Evolutionary conservation across 176 grass and related monocot genomes (phyloP).

Genomic region (Aechmea fasciata): DNA sequence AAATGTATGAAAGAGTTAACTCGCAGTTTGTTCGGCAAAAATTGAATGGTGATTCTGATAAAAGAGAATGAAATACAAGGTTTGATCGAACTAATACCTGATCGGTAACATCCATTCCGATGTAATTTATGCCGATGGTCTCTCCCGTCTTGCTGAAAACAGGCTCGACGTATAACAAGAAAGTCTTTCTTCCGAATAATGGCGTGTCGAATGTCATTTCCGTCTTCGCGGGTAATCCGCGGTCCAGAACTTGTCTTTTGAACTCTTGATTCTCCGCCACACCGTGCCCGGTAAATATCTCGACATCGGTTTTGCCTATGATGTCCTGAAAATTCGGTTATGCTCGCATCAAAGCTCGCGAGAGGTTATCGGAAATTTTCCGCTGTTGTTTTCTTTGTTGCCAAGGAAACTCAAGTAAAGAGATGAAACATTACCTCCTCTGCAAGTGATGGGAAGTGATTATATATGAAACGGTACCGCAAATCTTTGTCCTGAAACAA

Average conservation of each 20-base stretch:
- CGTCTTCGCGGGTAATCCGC: slow-evolving; percentile 56
- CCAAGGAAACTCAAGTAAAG: not conserved
- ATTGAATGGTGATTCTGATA: not conserved
- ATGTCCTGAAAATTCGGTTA: slow-evolving; percentile 58
- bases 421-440: slow-evolving; percentile 52
- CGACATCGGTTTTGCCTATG: slow-evolving; percentile 86
- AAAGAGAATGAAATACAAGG: slow-evolving; percentile 12
- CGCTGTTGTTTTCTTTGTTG: not conserved
- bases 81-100: slow-evolving; percentile 42
- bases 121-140: slow-evolving; percentile 84
- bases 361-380: not conserved
- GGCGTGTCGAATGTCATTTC: slow-evolving; percentile 74
- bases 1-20: too few relatives aligned
- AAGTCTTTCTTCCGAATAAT: slow-evolving; percentile 86
- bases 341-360: slow-evolving; percentile 13
- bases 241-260: slow-evolving; percentile 63
- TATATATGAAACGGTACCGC: slow-evolving; percentile 94
- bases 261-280: slow-evolving; percentile 80
- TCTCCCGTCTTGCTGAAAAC: slow-evolving; percentile 66
- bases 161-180: slow-evolving; percentile 87
- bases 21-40: too few relatives aligned
- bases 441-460: slow-evolving; percentile 82
- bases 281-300: slow-evolving; percentile 70
- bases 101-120: slow-evolving; percentile 84
- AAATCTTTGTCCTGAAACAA: slow-evolving; percentile 70